These are phyloP conservation scores for Apophysomyces sp. DNA, from an alignment of 371 early-diverging fungal species.

Conservation along the genomic window DNA sequence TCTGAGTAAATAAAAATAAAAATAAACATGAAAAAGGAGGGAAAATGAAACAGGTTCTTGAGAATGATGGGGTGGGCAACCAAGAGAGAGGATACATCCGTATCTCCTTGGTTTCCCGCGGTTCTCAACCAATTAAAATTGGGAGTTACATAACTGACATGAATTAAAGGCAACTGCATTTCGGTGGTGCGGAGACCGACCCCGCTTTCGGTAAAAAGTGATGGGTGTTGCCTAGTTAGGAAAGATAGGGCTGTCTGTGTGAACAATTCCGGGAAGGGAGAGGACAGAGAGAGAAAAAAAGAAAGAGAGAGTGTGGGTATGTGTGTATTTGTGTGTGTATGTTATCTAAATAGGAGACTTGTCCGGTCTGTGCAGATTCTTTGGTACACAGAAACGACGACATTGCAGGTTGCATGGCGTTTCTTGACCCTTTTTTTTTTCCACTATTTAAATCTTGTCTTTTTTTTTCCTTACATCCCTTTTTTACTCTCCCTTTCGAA, in stretches of 20 bases:
- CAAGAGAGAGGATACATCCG: not conserved
- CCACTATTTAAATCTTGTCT: not conserved
- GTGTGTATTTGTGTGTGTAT: no score
- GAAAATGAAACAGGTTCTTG: not conserved
- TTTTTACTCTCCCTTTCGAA: not conserved
- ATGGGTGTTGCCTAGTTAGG: not conserved
- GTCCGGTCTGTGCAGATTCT: constrained; percentile 26
- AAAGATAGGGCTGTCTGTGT: not conserved
- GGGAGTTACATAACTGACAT: not conserved
- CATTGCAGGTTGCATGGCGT: constrained; percentile 26
- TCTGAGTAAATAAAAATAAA: not conserved
- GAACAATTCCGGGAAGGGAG: not conserved
- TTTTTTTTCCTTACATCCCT: not conserved
- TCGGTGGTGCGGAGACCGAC: not conserved
- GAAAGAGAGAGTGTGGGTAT: not conserved
- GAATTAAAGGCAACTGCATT: not conserved
- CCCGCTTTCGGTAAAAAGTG: not conserved
- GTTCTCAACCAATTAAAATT: not conserved
- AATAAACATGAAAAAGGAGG: not conserved
- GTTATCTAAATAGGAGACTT: constrained; percentile 12
- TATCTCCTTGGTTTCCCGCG: not conserved
- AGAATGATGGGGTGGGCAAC: not conserved
- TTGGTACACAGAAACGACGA: constrained; percentile 21
- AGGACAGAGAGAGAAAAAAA: not conserved
- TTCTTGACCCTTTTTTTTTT: constrained; percentile 9